Conservation (phyloP, 192 early-diverging fungal genomes). For the Chytriomyces hyalinus region DNA sequence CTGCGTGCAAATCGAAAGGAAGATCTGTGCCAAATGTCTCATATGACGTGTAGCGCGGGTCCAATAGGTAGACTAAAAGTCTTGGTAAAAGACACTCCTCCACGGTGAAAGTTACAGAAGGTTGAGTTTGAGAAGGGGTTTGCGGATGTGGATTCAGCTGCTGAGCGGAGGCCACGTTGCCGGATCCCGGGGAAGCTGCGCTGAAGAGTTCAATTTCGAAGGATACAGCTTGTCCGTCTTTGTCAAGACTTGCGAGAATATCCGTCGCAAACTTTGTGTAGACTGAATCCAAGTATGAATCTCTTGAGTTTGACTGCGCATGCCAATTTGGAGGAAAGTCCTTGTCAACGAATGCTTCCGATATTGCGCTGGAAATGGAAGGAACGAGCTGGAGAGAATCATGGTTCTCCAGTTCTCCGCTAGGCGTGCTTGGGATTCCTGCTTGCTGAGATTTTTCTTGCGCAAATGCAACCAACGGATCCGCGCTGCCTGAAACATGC, state of each 20-base stretch:
- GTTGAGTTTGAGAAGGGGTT: too few relatives aligned
- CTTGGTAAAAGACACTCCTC: conserved; percentile 1
- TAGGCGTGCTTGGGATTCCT: too few relatives aligned
- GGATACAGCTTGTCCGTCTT: not conserved
- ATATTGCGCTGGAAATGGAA: too few relatives aligned
- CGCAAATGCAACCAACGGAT: not conserved
- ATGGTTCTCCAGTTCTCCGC: too few relatives aligned
- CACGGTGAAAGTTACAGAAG: not conserved
- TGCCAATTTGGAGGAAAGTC: too few relatives aligned
- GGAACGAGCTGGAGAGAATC: too few relatives aligned
- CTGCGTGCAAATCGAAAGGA: conserved; percentile 15
- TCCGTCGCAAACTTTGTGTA: not conserved
- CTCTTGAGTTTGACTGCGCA: too few relatives aligned
- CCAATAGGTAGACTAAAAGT: not conserved
- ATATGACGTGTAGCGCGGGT: not conserved
- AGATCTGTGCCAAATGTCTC: conserved; percentile 4
- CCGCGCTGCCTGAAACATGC: not conserved
- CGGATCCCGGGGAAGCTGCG: not conserved
- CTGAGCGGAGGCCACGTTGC: too few relatives aligned
- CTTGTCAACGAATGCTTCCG: too few relatives aligned
- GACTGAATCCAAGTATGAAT: not conserved
- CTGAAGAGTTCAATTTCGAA: not conserved
- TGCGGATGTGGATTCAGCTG: too few relatives aligned
- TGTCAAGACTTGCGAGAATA: conserved; percentile 12
- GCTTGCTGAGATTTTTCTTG: not conserved